A percentile compares a stretch with the other conserved stretches of the same genome.
phyloP scores from a whole-genome alignment of 169 alveolate genomes.

The Cryptosporidium canis region DNA sequence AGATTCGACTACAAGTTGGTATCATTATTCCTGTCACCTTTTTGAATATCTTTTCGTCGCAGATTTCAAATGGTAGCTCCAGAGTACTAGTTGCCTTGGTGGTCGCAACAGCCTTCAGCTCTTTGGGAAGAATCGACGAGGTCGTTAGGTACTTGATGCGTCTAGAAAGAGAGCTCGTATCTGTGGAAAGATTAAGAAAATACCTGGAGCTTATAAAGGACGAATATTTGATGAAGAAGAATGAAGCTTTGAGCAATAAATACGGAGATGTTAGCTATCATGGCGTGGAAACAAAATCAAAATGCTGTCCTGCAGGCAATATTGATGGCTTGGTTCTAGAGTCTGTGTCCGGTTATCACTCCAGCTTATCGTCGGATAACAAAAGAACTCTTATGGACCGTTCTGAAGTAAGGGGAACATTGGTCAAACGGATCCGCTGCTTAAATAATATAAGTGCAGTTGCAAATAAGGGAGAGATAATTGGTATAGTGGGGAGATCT shows the following conservation, averaged over 20 bases:
- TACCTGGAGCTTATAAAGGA: constrained; percentile 21
- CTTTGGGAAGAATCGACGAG: constrained; percentile 51
- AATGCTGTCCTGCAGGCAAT: not conserved
- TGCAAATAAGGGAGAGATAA: constrained; percentile 53
- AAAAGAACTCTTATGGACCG: constrained; percentile 30
- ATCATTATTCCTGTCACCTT: constrained; percentile 52
- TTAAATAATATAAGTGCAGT: constrained; percentile 23
- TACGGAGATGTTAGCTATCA: not conserved
- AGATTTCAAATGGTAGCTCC: constrained; percentile 4
- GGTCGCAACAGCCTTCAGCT: constrained; percentile 50
- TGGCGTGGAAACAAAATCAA: not conserved
- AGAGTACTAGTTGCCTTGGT: constrained; percentile 18
- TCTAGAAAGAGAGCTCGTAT: constrained; percentile 60
- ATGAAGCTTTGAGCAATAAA: not conserved
- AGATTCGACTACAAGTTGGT: constrained; percentile 49
- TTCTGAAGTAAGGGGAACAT: constrained; percentile 43
- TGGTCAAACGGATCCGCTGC: constrained; percentile 23
- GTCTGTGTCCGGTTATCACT: constrained; percentile 51
- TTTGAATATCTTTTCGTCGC: constrained; percentile 36
- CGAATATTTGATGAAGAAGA: not conserved
- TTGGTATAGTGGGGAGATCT: constrained; percentile 68
- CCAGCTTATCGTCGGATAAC: not conserved
- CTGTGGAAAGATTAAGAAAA: constrained; percentile 61
- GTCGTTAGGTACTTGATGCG: constrained; percentile 62
- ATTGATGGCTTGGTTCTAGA: constrained; percentile 9